Base-by-base conservation (phyloP, 495 filamentous ascomycete species). In the Aspergillus bridgeri region DNA sequence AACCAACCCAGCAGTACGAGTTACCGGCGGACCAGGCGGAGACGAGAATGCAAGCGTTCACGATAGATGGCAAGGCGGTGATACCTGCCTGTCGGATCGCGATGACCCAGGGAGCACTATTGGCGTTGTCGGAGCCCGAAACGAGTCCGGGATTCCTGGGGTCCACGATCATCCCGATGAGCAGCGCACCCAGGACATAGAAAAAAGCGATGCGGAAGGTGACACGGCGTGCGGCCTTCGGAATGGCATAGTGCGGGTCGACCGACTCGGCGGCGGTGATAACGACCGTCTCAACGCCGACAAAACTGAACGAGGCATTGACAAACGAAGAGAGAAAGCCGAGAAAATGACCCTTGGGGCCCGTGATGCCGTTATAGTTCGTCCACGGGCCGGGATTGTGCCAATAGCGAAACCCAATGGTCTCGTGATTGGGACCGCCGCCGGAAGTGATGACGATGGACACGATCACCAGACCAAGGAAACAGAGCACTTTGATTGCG, bases 131-230 rank as follows among this genome's bases (percentile, higher is more conserved):
- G 8, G 75, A 71, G 27, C 73, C 77, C 3, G 76, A 76, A n/a
- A 88, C 75, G 17, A 93, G 81, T 21, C 62, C 58, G 0, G 52
- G 3, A 54, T 89, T 80, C 17, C 76, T 68, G 21, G 71, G 65
- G 19, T 69, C 71, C n/a, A 80, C 75, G 24, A 81, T 74, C 6
- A 86, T 70, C 25, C 81, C 81, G 59, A 86, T 83, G 15, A 79
- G 76, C 21, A 86, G 71, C 1, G 80, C 77, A 11, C 79, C 81
- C 19, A 83, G 63, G 53, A 81, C 66, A 68, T 94, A 96, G 79
- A 96, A 95, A 73, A 95, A 83, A 48, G 84, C 69, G 66, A 96
- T 91, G 56, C 91, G 88, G 76, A 88, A 91, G 69, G 94, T 93
- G 48, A 91, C 89, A 56, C 90, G 85, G 56, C 85, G 87, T n/a